These are phyloP conservation scores for Paecilomyces formosus DNA, from an alignment of 2,329 filamentous ascomycete species.

Conservation along the genomic window DNA sequence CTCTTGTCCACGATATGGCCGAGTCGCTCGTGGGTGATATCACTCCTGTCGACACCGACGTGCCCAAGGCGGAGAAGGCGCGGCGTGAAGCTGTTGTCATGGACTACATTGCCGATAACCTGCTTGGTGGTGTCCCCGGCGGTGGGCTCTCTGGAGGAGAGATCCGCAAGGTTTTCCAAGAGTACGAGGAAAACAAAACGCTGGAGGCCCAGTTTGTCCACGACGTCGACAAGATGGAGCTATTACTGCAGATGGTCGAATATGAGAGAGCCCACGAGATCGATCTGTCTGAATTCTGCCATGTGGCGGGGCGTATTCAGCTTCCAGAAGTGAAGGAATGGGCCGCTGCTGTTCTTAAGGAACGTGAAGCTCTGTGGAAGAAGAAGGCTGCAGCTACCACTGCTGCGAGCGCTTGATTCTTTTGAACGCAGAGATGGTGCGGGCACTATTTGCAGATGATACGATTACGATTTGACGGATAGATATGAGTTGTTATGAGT, in stretches of 20 bases:
- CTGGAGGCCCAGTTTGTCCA: slow-evolving; percentile 85
- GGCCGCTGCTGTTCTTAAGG: slow-evolving; percentile 67
- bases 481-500: neutral
- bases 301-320: slow-evolving; percentile 65
- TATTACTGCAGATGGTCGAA: slow-evolving; percentile 91
- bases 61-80: slow-evolving; percentile 81
- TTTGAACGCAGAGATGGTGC: neutral
- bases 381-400: slow-evolving; percentile 11
- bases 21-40: slow-evolving; percentile 94
- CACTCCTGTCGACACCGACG: slow-evolving; percentile 73
- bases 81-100: slow-evolving; percentile 82
- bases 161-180: slow-evolving; percentile 78
- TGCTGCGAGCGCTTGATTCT: neutral
- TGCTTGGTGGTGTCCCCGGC: slow-evolving; percentile 70
- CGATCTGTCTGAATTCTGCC: slow-evolving; percentile 80
- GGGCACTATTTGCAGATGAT: neutral
- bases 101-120: slow-evolving; percentile 71
- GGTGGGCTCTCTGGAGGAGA: slow-evolving; percentile 57
- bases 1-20: slow-evolving; percentile 94
- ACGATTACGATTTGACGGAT: neutral
- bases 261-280: slow-evolving; percentile 71
- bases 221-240: slow-evolving; percentile 94
- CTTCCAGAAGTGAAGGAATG: slow-evolving; percentile 74
- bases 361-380: slow-evolving; percentile 69
- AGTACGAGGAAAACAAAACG: slow-evolving; percentile 86